These are phyloP conservation scores for Pulveroboletus sp. DNA, from an alignment of 768 basidiomycete species.

Conservation along the genomic window DNA sequence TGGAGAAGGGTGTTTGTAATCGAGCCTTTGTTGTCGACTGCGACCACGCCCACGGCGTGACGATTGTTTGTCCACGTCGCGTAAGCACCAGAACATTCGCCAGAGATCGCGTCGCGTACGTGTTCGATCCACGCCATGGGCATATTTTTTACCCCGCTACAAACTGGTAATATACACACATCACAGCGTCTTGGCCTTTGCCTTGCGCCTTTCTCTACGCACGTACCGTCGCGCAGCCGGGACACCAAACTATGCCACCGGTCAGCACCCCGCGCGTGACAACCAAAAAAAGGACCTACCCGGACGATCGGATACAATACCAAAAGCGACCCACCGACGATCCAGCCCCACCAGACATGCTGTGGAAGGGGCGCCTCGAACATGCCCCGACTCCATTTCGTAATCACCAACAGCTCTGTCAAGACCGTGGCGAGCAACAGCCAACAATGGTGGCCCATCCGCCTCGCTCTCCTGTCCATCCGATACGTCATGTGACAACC, in stretches of 20 bases:
- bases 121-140: conserved; percentile 13
- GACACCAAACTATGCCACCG: conserved; percentile 60
- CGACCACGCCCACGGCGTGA: conserved; percentile 7
- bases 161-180: neutral
- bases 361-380: conserved; percentile 63
- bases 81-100: conserved; percentile 33
- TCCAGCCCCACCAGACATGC: conserved; percentile 65
- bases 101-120: neutral
- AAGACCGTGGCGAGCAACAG: conserved; percentile 80
- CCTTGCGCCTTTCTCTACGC: conserved; percentile 31
- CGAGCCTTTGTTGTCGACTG: neutral
- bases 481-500: neutral
- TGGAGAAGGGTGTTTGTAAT: conserved; percentile 8
- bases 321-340: conserved; percentile 54
- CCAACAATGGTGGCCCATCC: conserved; percentile 92
- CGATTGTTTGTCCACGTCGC: conserved; percentile 21
- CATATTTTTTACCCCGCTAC: neutral
- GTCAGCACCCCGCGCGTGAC: conserved; percentile 7
- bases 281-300: conserved; percentile 40
- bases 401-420: conserved; percentile 77
- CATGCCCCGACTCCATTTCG: conserved; percentile 78
- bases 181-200: conserved; percentile 33
- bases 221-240: conserved; percentile 56
- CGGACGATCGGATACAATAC: conserved; percentile 66
- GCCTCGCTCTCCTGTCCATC: conserved; percentile 62